Percentiles rank a stretch among this genome's conserved stretches.
These are phyloP conservation scores for Graphilbum sp. DNA, from an alignment of 2,329 filamentous ascomycete species.

Conservation along the genomic window DNA sequence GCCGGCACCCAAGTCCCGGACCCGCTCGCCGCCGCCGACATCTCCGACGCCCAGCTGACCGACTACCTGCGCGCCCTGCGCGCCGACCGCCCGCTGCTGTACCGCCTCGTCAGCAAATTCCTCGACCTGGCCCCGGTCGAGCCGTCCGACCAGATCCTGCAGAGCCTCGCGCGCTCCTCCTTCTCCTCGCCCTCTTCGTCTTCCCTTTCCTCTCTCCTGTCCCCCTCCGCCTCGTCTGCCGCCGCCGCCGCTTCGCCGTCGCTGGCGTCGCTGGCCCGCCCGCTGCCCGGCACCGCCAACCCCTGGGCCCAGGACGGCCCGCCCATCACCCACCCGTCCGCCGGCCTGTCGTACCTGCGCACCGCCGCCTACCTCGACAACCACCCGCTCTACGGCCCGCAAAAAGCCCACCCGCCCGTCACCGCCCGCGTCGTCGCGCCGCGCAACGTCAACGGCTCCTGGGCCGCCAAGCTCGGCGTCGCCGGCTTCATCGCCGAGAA, in stretches of 20 bases:
- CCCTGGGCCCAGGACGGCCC: slow-evolving; percentile 37
- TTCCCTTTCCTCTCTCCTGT: slow-evolving; percentile 1
- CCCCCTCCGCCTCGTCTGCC: not conserved
- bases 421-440: slow-evolving; percentile 34
- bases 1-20: slow-evolving; percentile 16
- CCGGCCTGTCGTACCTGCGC: slow-evolving; percentile 44
- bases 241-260: not conserved
- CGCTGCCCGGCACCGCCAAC: slow-evolving; percentile 10
- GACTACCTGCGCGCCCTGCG: slow-evolving; percentile 37
- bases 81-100: slow-evolving; percentile 31
- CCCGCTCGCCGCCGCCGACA: slow-evolving; percentile 17
- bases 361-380: slow-evolving; percentile 38
- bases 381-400: slow-evolving; percentile 45
- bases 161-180: slow-evolving; percentile 8
- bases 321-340: slow-evolving; percentile 45
- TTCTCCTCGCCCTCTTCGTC: slow-evolving; percentile 11
- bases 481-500: slow-evolving; percentile 35
- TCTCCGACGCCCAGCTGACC: slow-evolving; percentile 34
- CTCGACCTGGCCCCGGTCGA: slow-evolving; percentile 42
- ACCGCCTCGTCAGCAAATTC: slow-evolving; percentile 39
- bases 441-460: slow-evolving; percentile 12
- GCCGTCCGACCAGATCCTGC: slow-evolving; percentile 8
- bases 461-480: slow-evolving; percentile 30
- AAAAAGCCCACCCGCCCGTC: slow-evolving; percentile 30
- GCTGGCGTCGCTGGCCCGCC: not conserved